Conservation (phyloP, 306 rosid genomes). For the Corylus heterophylla region DNA sequence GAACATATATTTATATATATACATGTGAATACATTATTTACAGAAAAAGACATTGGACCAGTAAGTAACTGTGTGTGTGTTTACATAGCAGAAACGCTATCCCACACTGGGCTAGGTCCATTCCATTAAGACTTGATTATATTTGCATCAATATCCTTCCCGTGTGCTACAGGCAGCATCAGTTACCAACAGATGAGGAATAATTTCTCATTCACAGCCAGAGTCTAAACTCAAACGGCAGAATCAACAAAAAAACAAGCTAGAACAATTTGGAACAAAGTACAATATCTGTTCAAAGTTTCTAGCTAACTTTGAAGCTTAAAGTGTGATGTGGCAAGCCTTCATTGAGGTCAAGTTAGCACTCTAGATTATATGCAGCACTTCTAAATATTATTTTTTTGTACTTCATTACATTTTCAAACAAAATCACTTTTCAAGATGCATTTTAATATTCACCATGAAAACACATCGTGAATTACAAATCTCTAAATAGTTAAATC, state of each 20-base stretch:
- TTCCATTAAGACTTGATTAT: too few relatives aligned
- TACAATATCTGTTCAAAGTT: neutral
- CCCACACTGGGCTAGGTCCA: neutral
- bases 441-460: too few relatives aligned
- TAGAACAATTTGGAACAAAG: neutral
- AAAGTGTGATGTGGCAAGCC: neutral
- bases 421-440: too few relatives aligned
- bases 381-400: neutral
- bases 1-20: neutral
- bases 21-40: neutral
- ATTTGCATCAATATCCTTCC: too few relatives aligned
- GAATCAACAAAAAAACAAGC: too few relatives aligned
- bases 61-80: neutral
- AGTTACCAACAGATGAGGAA: too few relatives aligned
- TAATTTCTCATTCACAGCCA: too few relatives aligned
- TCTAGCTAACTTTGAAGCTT: neutral
- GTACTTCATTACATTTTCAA: neutral
- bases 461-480: too few relatives aligned
- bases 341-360: constrained; percentile 1
- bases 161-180: too few relatives aligned
- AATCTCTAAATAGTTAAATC: neutral
- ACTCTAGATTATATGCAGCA: neutral
- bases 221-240: too few relatives aligned
- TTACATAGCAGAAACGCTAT: neutral
- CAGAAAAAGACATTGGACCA: neutral